Base-by-base conservation (phyloP, 495 filamentous ascomycete species). In the Talaromyces trachyspermus region DNA sequence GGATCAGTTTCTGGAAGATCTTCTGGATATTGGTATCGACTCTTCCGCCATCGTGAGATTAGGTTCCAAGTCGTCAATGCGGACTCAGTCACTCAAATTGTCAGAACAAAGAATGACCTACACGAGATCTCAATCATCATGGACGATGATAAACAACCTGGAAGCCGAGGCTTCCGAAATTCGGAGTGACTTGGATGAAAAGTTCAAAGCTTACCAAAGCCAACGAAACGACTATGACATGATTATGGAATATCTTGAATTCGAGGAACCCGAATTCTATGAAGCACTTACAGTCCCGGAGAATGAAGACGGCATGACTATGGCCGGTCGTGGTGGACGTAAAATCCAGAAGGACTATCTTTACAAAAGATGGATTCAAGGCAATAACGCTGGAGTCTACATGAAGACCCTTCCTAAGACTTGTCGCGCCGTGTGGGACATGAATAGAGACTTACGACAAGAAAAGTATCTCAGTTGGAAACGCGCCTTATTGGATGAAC, bases 1-100 rank as follows among this genome's bases (percentile, higher is more conserved):
- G 0, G 82, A 89, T 52, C 85, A 91, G 51, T 88, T 88, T 41
- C 59, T 86, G 0, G 81, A 85, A 51, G 82, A 89, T 47, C 58
- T 89, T 0, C 49, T 83, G 2, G 65, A 82, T 17, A 76, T 78
- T 14, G 84, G 81, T 0, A 83, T 92, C 9, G 58, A 68, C 0
- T 1, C 19, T 0, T 24, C 55, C 0, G n/a, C 50, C 0, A 84
- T 91, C 40, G 74, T 91, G 0, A 75, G 88, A 4, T 62, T 94
- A 1, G 88, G 88, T 0, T 67, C 71, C 0, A 88, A 86, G 54
- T 80, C 69, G 11, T 81, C 75, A 0, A 6, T 49, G 0, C 51
- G 67, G 39, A 86, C 79, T 0, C 47, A 60, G 15, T 54, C 56
- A 0, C 63, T 88, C 1, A 59, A 49, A 3, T 52, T 86, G 0